Evolutionary conservation across 768 basidiomycete genomes (phyloP), one percentile per base, ranked within the genome.

Genomic region (Artomyces pyxidatus): DNA sequence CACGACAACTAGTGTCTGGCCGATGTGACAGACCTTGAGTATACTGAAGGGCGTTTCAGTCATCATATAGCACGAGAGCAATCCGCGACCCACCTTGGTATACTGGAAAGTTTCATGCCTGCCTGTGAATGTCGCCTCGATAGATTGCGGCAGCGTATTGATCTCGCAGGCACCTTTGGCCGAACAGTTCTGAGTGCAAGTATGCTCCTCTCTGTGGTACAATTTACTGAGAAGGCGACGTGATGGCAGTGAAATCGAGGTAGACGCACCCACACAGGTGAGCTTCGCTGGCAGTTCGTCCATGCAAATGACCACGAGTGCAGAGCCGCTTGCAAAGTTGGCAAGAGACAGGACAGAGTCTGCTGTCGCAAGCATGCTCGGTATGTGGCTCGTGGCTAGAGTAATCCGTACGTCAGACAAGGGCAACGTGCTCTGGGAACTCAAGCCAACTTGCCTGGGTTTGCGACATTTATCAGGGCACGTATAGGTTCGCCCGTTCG

Each of bases 61-160:
- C 28, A 25, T n/a, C 16, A n/a, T 43, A 6, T 9, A 1, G 35
- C 1, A 17, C 22, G 27, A 21, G 17, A 19, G 26, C 7, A 25
- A 29, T 17, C 25, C 47, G 17, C 8, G 8, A 51, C 58, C 23
- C 44, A 77, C 81, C 69, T 82, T 83, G 0, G 82, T 83, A 44
- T 78, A 83, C 56, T 77, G 73, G 55, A 81, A 83, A 1, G 73
- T 79, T 50, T 80, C 77, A 42, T 81, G 75, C 49, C 61, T 66
- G 0, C 81, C 82, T 0, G 72, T 74, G 53, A 83, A 83, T 0
- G 78, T 81, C 5, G 79, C 77, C 55, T 81, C 75, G 28, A 83
- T 72, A 0, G 79, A 75, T 45, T 76, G 73, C 0, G 81, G 81
- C 0, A 71, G 66, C 0, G 74, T 78, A 45, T 81, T 73, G 12